A percentile compares a stretch with the other conserved stretches of the same genome.
These are phyloP conservation scores for Termitomyces sp. DNA, from an alignment of 768 basidiomycete species.

Conservation along the genomic window DNA sequence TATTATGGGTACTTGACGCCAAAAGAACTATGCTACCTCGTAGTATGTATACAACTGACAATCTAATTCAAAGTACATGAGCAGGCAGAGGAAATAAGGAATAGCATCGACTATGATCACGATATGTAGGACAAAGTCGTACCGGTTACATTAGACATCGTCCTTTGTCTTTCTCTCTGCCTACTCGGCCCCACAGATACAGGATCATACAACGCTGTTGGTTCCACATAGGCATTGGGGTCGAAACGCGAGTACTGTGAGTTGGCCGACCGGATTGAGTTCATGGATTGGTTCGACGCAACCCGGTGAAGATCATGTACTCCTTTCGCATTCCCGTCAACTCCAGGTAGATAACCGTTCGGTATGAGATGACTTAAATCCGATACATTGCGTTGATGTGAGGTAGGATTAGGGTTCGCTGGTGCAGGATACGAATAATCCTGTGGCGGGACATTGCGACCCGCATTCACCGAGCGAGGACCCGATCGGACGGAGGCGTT, in stretches of 20 bases:
- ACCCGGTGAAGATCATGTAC: conserved; percentile 2
- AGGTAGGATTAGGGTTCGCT: background rate
- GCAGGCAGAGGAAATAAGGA: background rate
- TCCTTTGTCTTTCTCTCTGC: background rate
- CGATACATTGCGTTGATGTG: conserved; percentile 6
- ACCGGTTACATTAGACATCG: background rate
- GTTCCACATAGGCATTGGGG: conserved; percentile 6
- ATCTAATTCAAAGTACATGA: background rate
- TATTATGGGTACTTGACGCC: background rate
- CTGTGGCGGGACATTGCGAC: conserved; percentile 1
- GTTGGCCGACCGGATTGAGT: conserved; percentile 2
- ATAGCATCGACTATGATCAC: background rate
- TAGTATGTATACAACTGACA: background rate
- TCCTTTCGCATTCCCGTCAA: background rate
- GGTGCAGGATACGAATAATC: background rate
- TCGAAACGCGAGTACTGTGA: conserved; percentile 10
- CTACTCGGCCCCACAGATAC: background rate
- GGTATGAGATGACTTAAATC: conserved; percentile 1
- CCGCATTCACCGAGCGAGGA: background rate
- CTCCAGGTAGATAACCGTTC: background rate
- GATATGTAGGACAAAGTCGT: conserved; percentile 3
- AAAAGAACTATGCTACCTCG: background rate
- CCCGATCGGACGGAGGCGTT: conserved; percentile 2
- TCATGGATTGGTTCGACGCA: conserved; percentile 8
- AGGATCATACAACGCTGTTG: conserved; percentile 1